Evolutionary conservation across 1,139 yeast genomes (phyloP), one percentile per base, ranked within the genome.

Genomic region (Suhomyces chickasaworum): DNA sequence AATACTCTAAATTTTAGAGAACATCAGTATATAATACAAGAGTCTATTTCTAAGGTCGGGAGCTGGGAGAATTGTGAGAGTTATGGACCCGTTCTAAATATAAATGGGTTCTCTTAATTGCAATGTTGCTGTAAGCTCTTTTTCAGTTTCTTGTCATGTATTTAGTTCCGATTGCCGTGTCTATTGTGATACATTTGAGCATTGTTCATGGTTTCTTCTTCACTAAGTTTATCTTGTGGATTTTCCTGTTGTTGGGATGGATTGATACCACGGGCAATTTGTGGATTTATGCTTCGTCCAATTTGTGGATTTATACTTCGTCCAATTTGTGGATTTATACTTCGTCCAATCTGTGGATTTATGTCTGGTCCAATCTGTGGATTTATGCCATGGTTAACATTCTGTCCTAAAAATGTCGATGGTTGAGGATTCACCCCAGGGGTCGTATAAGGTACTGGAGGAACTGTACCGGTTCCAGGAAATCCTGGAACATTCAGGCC

Each of bases 191-290:
- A 35, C 37, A 35, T 9, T n/a, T 35, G 29, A 10, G 37, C 18
- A 22, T 35, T 13, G 20, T 18, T 9, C 10, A 22, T 22, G 37
- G 17, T 12, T 16, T 13, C 37, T 8, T 22, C 37, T 1, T 13
- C 25, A 16, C 20, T 17, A 16, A 35, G n/a, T 35, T 35, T 37
- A 22, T 39, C 21, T 34, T 31, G 41, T 16, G 20, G 36, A 23
- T 39, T 47, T 7, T 45, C 46, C 15, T 33, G 46, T 34, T 42
- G 54, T 18, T 38, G 52, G 21, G 37, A 47, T 18, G 13, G 36
- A 5, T 17, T 18, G 15, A 13, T 21, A 25, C 23, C 23, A 3
- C 32, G 7, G 17, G 4, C 8, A 10, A 23, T 23, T 16, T n/a
- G 8, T n/a, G 15, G 31, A 12, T n/a, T 13, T 15, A 29, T 8